phyloP scores from a whole-genome alignment of 2,329 filamentous ascomycete genomes.

The Diaporthe vexans region DNA sequence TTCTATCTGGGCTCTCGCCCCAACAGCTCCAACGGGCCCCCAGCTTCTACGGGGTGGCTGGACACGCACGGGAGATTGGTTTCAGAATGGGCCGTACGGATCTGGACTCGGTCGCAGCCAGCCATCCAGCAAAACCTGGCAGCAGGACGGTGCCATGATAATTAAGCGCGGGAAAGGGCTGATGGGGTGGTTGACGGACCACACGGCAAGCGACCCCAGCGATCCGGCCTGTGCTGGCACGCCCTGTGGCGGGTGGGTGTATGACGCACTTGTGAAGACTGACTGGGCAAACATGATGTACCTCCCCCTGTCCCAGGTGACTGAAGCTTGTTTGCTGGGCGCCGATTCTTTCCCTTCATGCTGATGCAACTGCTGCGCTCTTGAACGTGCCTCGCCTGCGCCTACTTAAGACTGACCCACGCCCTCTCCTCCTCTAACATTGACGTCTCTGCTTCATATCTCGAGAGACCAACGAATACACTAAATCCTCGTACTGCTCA shows the following conservation, averaged over 20 bases:
- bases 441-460: not conserved
- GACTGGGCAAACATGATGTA: constrained; percentile 33
- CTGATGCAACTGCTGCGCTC: constrained; percentile 37
- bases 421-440: constrained; percentile 22
- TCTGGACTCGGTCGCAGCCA: constrained; percentile 31
- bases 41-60: constrained; percentile 28
- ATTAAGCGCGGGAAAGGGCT: constrained; percentile 16
- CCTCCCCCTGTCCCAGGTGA: constrained; percentile 29
- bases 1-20: not conserved
- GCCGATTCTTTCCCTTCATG: constrained; percentile 28
- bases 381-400: constrained; percentile 16
- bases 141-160: constrained; percentile 17
- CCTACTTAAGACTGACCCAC: constrained; percentile 38
- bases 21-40: not conserved
- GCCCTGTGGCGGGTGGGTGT: constrained; percentile 33
- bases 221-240: constrained; percentile 10
- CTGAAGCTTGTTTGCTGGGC: constrained; percentile 38
- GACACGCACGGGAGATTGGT: constrained; percentile 31
- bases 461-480: not conserved
- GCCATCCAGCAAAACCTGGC: constrained; percentile 26
- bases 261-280: constrained; percentile 36
- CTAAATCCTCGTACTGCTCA: not conserved
- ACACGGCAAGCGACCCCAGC: constrained; percentile 21
- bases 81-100: constrained; percentile 17
- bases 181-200: constrained; percentile 1